Percentiles rank a stretch among this genome's conserved stretches.
phyloP scores from a whole-genome alignment of 257 asterid genomes.

The Przewalskia tangutica region DNA sequence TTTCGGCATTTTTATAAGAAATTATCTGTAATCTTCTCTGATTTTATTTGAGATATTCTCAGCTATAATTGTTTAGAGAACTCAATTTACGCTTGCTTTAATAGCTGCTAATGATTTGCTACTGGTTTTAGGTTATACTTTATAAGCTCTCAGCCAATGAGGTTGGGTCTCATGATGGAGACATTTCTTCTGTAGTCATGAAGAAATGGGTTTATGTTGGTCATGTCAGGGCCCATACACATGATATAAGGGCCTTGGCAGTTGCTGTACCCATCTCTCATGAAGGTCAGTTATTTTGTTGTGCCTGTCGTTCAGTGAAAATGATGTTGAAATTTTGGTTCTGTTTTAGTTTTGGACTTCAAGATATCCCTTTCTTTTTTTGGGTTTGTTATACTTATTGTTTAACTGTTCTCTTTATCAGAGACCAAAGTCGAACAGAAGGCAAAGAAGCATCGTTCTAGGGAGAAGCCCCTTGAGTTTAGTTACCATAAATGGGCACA shows the following conservation, averaged over 20 bases:
- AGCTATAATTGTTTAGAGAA: not conserved
- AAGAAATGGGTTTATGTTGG: constrained; percentile 82
- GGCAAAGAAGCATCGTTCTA: constrained; percentile 43
- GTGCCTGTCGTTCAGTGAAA: not conserved
- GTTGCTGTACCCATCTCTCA: constrained; percentile 79
- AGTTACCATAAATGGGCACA: constrained; percentile 95
- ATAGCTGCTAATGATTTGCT: not conserved
- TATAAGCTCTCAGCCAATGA: constrained; percentile 63
- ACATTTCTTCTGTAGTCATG: constrained; percentile 20
- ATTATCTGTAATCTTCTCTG: not conserved
- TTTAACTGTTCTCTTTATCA: constrained; percentile 12
- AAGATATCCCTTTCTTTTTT: not conserved
- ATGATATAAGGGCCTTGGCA: constrained; percentile 86
- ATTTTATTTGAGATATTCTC: not conserved
- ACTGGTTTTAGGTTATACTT: constrained; percentile 47
- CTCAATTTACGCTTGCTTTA: not conserved
- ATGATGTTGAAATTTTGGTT: not conserved
- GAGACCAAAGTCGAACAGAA: constrained; percentile 46
- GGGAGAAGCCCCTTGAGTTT: constrained; percentile 46
- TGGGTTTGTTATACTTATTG: not conserved
- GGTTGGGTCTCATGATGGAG: constrained; percentile 31
- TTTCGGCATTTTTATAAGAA: not conserved
- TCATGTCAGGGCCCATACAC: constrained; percentile 77
- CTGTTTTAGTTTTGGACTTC: not conserved
- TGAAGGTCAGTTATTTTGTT: constrained; percentile 40